A percentile compares a stretch with the other conserved stretches of the same genome.
phyloP scores from a whole-genome alignment of 495 filamentous ascomycete genomes.

The Aspergillus steynii region DNA sequence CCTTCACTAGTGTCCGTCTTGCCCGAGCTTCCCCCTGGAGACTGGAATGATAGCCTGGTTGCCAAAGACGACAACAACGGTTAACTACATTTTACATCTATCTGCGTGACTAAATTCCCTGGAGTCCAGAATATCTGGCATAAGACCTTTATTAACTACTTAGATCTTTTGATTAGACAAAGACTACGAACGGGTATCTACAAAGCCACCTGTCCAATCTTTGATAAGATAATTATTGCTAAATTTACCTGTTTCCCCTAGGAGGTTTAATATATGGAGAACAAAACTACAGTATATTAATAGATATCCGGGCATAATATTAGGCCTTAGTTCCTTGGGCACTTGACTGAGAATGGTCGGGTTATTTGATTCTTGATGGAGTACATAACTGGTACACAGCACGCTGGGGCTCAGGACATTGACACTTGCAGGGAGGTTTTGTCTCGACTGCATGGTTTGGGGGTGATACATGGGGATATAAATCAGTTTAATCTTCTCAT shows the following conservation, averaged over 20 bases:
- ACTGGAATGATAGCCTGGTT: slow-evolving; percentile 30
- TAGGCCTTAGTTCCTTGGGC: slow-evolving; percentile 43
- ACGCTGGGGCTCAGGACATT: slow-evolving; percentile 35
- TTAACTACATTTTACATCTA: slow-evolving; percentile 21
- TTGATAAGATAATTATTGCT: slow-evolving; percentile 23
- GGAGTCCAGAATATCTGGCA: slow-evolving; percentile 26
- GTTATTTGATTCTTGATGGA: slow-evolving; percentile 50
- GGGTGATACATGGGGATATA: slow-evolving; percentile 40
- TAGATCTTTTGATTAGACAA: slow-evolving; percentile 17
- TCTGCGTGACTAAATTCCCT: slow-evolving; percentile 19
- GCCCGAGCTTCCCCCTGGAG: slow-evolving; percentile 21
- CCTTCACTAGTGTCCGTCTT: slow-evolving; percentile 24
- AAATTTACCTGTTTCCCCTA: slow-evolving; percentile 45
- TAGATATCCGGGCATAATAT: slow-evolving; percentile 39
- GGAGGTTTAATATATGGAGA: slow-evolving; percentile 39
- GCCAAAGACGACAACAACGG: slow-evolving; percentile 13
- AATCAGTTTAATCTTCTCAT: slow-evolving; percentile 40
- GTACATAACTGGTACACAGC: slow-evolving; percentile 26
- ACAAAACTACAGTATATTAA: slow-evolving; percentile 42
- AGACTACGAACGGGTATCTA: slow-evolving; percentile 27
- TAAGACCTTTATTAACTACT: slow-evolving; percentile 24
- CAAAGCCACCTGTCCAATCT: slow-evolving; percentile 24
- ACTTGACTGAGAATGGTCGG: slow-evolving; percentile 43
- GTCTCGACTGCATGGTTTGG: slow-evolving; percentile 36
- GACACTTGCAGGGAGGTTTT: slow-evolving; percentile 28